Percentiles rank a stretch among this genome's conserved stretches.
Evolutionary conservation across 805 yeast genomes (phyloP).

Genomic region (Candida easanensis): DNA sequence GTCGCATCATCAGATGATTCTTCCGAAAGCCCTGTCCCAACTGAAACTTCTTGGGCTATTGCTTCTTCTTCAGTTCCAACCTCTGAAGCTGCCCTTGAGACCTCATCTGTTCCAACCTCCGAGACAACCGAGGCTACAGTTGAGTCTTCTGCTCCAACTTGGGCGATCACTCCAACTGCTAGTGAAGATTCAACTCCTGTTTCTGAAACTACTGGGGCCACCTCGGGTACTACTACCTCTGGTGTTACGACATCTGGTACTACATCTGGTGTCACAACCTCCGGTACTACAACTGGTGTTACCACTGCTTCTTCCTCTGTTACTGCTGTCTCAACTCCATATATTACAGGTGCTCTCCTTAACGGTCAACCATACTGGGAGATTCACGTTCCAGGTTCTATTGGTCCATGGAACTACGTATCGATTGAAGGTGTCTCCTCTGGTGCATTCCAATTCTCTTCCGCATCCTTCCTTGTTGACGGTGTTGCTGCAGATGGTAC

Average conservation of each 20-base stretch:
- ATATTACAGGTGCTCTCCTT: not conserved
- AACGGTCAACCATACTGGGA: slow-evolving; percentile 1
- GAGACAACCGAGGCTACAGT: no score
- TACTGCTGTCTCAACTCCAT: not conserved
- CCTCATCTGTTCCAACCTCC: not conserved
- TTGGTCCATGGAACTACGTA: slow-evolving; percentile 16
- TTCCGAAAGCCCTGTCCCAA: no score
- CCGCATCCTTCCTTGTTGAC: slow-evolving; percentile 10
- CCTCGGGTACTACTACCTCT: not conserved
- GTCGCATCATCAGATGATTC: no score
- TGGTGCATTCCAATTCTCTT: slow-evolving; percentile 13
- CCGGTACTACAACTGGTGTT: slow-evolving; percentile 1
- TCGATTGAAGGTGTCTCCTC: not conserved
- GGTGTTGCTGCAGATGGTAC: slow-evolving; percentile 3
- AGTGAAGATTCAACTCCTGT: not conserved
- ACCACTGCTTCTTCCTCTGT: not conserved
- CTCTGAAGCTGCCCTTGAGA: not conserved
- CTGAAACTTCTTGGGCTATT: no score
- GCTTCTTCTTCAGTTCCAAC: no score
- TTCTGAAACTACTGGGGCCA: not conserved
- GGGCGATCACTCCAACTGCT: no score
- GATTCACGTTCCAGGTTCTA: not conserved
- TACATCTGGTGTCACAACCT: not conserved
- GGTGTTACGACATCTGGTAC: not conserved
- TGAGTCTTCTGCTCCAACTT: not conserved